Percentiles rank a stretch among this genome's conserved stretches.
Evolutionary conservation across 1,139 yeast species (phyloP).

Genomic region (Groenewaldozyma auringiensis): DNA sequence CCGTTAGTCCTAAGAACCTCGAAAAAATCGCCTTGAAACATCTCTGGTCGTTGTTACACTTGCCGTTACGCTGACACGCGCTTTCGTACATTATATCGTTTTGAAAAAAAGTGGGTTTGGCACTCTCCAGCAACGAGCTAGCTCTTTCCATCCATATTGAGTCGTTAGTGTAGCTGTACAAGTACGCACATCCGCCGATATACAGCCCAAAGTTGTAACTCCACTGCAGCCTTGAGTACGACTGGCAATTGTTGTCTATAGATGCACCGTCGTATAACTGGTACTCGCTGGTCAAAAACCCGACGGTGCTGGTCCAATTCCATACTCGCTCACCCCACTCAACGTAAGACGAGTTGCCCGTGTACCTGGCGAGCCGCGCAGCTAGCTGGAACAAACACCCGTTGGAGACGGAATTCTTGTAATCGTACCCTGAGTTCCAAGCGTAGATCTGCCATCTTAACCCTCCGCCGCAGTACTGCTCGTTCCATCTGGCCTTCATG

Average conservation of each 20-base stretch:
- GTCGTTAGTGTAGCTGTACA: slow-evolving; percentile 67
- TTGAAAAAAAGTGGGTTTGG: slow-evolving; percentile 51
- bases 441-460: slow-evolving; percentile 94
- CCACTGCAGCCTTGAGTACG: slow-evolving; percentile 62
- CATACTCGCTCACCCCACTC: slow-evolving; percentile 76
- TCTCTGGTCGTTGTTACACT: slow-evolving; percentile 83
- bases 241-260: slow-evolving; percentile 54
- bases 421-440: slow-evolving; percentile 91
- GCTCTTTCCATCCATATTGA: slow-evolving; percentile 57
- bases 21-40: slow-evolving; percentile 79
- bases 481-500: slow-evolving; percentile 86
- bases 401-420: slow-evolving; percentile 83
- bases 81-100: slow-evolving; percentile 63
- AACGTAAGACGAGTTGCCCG: slow-evolving; percentile 59
- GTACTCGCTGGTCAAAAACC: slow-evolving; percentile 39
- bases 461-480: slow-evolving; percentile 69
- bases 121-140: slow-evolving; percentile 34
- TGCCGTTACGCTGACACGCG: slow-evolving; percentile 59
- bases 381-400: slow-evolving; percentile 87
- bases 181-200: slow-evolving; percentile 73
- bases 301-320: slow-evolving; percentile 69
- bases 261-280: slow-evolving; percentile 71
- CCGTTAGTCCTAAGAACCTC: slow-evolving; percentile 68
- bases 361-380: slow-evolving; percentile 78
- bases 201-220: slow-evolving; percentile 80